Conservation (phyloP, 169 alveolate species). For the Cardiosporidium cionae region DNA sequence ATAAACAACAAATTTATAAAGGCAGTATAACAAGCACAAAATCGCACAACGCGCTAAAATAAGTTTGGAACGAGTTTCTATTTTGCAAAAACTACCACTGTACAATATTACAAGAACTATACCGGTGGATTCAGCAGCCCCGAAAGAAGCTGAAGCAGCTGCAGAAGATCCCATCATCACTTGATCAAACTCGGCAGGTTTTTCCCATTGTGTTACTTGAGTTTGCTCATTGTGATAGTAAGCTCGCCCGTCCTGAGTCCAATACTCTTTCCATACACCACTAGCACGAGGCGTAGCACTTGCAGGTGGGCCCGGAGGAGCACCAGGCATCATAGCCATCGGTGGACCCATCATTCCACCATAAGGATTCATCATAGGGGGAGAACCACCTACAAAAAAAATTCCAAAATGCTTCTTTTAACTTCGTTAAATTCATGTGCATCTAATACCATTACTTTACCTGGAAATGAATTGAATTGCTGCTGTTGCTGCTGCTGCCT, state of each 20-base stretch:
- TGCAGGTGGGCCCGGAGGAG: background rate
- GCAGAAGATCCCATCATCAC: no score
- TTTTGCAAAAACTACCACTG: no score
- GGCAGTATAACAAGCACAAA: background rate
- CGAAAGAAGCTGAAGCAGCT: no score
- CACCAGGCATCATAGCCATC: background rate
- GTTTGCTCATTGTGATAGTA: slow-evolving; percentile 51
- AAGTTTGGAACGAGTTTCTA: no score
- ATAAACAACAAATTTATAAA: background rate
- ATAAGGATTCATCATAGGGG: no score
- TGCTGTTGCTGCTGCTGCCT: background rate
- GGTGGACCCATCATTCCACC: background rate
- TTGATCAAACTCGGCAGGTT: slow-evolving; percentile 68
- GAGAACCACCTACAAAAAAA: background rate
- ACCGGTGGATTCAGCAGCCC: no score
- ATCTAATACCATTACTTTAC: background rate
- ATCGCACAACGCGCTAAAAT: background rate
- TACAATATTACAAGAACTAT: no score
- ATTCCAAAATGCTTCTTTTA: background rate
- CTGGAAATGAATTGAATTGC: background rate
- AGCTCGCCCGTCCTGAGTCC: slow-evolving; percentile 43
- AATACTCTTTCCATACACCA: slow-evolving; percentile 50
- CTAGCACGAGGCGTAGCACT: slow-evolving; percentile 32
- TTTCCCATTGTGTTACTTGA: slow-evolving; percentile 77
- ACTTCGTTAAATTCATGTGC: background rate